A percentile compares a stretch with the other conserved stretches of the same genome.
Evolutionary conservation across 176 grass and related monocot species (phyloP).

Genomic region (Oryza meridionalis): DNA sequence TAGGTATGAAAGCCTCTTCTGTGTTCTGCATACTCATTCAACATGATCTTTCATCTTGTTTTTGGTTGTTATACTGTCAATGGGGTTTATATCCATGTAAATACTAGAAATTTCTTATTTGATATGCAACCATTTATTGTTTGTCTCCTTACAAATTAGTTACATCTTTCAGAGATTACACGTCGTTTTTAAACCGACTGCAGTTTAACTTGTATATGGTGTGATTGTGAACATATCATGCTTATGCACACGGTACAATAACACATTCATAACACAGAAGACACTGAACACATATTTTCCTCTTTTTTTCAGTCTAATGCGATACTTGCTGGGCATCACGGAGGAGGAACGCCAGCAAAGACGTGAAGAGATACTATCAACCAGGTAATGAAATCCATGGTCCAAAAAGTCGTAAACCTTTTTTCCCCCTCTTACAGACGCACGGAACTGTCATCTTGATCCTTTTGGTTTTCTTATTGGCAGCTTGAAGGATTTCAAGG

Average conservation of each 20-base stretch:
- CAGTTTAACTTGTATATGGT: background rate
- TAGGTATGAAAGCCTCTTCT: slow-evolving; percentile 61
- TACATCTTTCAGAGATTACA: slow-evolving; percentile 19
- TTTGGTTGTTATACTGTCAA: slow-evolving; percentile 13
- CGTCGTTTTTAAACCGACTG: background rate
- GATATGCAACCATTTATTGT: slow-evolving; percentile 23
- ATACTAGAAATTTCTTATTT: background rate
- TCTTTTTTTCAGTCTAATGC: slow-evolving; percentile 62
- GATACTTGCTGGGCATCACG: slow-evolving; percentile 84
- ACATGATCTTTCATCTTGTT: background rate
- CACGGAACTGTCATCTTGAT: background rate
- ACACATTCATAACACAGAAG: background rate
- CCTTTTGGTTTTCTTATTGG: slow-evolving; percentile 25
- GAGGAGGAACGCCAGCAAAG: slow-evolving; percentile 86
- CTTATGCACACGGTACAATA: slow-evolving; percentile 9
- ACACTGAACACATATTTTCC: slow-evolving; percentile 16
- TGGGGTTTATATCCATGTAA: background rate
- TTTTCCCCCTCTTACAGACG: background rate
- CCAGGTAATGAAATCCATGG: slow-evolving; percentile 57
- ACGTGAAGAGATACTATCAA: slow-evolving; percentile 93
- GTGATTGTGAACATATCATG: background rate
- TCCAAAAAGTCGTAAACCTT: background rate
- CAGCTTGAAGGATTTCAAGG: slow-evolving; percentile 95
- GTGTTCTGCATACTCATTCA: slow-evolving; percentile 11
- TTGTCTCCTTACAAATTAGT: background rate